phyloP scores from a whole-genome alignment of 345 rosid genomes.

The Cardamine occulta region DNA sequence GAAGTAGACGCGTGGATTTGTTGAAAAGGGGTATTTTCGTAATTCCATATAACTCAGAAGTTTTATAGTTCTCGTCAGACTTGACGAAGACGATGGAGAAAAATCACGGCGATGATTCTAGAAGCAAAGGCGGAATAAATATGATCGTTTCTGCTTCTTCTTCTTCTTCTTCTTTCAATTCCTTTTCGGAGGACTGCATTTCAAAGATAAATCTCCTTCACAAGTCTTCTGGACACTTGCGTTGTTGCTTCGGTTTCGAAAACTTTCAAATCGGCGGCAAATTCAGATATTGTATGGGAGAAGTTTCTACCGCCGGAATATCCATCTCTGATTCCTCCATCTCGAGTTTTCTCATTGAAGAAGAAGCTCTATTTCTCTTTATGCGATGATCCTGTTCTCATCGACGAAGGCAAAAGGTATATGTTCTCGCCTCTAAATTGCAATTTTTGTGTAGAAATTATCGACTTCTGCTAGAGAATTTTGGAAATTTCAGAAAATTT shows the following conservation, averaged over 20 bases:
- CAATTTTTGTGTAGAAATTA: background rate
- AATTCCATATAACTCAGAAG: background rate
- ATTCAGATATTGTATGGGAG: constrained; percentile 56
- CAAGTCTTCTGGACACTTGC: constrained; percentile 53
- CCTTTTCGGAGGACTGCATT: constrained; percentile 47
- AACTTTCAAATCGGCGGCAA: constrained; percentile 43
- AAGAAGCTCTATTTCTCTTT: constrained; percentile 53
- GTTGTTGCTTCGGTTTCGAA: constrained; percentile 49
- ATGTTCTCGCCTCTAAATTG: background rate
- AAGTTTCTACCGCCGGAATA: constrained; percentile 55
- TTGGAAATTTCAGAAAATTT: background rate
- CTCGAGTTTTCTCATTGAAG: constrained; percentile 37
- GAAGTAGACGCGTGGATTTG: background rate
- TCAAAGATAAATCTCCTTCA: constrained; percentile 49
- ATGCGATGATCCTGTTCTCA: constrained; percentile 47
- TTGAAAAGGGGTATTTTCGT: background rate
- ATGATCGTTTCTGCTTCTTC: constrained; percentile 1
- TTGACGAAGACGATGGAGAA: background rate
- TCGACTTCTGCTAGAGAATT: no score
- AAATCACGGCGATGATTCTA: background rate
- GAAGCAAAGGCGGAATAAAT: background rate
- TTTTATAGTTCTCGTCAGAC: background rate
- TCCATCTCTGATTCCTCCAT: constrained; percentile 23
- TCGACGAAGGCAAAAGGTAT: constrained; percentile 56
- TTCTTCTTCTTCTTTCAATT: background rate